Evolutionary conservation across 176 grass and related monocot genomes (phyloP).

Genomic region (Pharus latifolius): DNA sequence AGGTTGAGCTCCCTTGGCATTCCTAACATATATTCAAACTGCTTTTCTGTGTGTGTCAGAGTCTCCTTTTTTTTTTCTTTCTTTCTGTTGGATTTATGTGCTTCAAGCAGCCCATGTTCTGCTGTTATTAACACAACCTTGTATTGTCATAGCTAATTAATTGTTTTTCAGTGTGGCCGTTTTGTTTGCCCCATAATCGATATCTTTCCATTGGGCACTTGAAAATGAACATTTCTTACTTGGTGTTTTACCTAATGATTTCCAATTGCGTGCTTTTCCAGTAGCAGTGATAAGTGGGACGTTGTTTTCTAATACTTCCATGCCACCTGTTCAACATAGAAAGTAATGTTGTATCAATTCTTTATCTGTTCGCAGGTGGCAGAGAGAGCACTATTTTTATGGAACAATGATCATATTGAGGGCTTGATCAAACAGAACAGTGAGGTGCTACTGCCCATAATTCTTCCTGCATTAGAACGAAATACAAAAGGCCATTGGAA

Average conservation of each 20-base stretch:
- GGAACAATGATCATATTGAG: conserved; percentile 68
- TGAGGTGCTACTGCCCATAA: conserved; percentile 55
- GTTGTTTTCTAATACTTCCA: not conserved
- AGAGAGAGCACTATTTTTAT: conserved; percentile 57
- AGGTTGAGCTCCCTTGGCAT: not conserved
- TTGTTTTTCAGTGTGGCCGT: not conserved
- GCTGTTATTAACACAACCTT: not conserved
- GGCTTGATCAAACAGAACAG: conserved; percentile 61
- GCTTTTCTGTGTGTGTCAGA: not conserved
- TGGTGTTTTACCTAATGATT: not conserved
- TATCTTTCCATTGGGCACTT: not conserved
- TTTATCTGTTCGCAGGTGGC: conserved; percentile 38
- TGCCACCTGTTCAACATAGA: not conserved
- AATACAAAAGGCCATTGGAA: conserved; percentile 61
- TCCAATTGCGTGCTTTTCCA: not conserved
- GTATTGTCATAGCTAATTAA: not conserved
- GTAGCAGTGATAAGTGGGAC: not conserved
- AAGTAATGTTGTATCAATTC: not conserved
- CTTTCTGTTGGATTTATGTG: not conserved
- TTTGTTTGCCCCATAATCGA: not conserved
- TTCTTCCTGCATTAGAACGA: conserved; percentile 50
- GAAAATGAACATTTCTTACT: not conserved
- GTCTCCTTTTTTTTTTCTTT: not conserved
- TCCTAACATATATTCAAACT: not conserved
- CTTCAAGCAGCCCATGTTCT: not conserved